Conservation (phyloP, 495 filamentous ascomycete genomes). For the Apiosordaria backusii region DNA sequence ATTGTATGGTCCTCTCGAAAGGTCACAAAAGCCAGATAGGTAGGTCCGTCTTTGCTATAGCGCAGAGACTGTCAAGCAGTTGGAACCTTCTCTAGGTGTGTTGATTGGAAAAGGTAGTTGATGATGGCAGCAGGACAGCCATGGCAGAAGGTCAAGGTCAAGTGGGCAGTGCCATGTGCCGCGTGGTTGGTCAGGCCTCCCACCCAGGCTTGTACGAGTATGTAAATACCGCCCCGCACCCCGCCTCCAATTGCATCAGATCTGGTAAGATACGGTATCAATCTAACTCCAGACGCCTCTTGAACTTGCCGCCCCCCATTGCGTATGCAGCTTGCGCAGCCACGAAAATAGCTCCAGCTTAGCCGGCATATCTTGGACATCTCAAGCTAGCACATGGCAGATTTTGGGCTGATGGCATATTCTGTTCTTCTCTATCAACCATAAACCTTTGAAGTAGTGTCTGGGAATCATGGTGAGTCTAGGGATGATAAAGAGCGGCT, state of each 20-base stretch:
- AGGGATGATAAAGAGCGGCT: not conserved
- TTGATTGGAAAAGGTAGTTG: not conserved
- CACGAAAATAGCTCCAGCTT: slow-evolving; percentile 3
- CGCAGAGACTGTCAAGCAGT: not conserved
- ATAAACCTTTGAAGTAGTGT: too few relatives aligned
- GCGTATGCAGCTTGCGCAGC: slow-evolving; percentile 27
- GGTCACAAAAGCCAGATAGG: not conserved
- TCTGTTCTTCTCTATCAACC: not conserved
- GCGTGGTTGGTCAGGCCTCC: slow-evolving; percentile 20
- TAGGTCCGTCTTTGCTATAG: not conserved
- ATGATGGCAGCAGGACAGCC: not conserved
- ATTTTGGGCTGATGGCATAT: not conserved
- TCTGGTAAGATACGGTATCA: not conserved
- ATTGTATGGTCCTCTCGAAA: not conserved
- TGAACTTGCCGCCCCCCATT: slow-evolving; percentile 11
- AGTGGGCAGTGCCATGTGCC: slow-evolving; percentile 18
- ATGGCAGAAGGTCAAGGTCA: not conserved
- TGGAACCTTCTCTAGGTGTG: not conserved
- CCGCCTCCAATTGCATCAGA: not conserved
- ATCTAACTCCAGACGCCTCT: not conserved
- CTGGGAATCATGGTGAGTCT: too few relatives aligned
- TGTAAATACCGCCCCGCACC: not conserved
- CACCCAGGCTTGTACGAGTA: not conserved
- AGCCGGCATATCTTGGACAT: not conserved
- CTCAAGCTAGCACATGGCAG: not conserved